A percentile compares a stretch with the other conserved stretches of the same genome.
phyloP scores from a whole-genome alignment of 306 rosid species.

The Vigna reflexopilosa region DNA sequence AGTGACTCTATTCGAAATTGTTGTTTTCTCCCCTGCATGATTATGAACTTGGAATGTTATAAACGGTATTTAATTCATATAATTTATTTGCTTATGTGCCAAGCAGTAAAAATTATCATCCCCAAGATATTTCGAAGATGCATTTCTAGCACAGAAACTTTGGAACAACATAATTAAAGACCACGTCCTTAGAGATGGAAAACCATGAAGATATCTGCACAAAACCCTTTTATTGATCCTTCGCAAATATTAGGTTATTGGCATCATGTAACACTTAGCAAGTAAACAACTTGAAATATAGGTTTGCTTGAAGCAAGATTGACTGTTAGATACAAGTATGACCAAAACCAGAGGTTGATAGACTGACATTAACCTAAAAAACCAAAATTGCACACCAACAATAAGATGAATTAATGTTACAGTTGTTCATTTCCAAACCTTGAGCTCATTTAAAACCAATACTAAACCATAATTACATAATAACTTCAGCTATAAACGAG shows the following conservation, averaged over 20 bases:
- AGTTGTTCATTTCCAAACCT: background rate
- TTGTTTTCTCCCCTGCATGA: conserved; percentile 81
- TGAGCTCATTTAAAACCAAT: conserved; percentile 26
- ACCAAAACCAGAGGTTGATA: conserved; percentile 3
- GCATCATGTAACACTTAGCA: conserved; percentile 13
- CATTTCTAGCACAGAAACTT: conserved; percentile 11
- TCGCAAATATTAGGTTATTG: conserved; percentile 4
- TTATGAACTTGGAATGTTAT: conserved; percentile 37
- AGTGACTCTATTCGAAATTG: conserved; percentile 80
- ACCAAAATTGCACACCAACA: conserved; percentile 1
- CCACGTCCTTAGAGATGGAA: background rate
- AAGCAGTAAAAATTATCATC: conserved; percentile 19
- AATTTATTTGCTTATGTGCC: conserved; percentile 7
- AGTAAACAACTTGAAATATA: background rate
- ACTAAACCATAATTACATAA: conserved; percentile 12
- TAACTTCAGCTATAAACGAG: background rate
- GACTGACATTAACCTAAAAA: conserved; percentile 1
- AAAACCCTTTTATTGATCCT: conserved; percentile 24
- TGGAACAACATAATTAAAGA: conserved; percentile 14
- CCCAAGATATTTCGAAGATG: conserved; percentile 30
- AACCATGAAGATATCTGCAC: conserved; percentile 28
- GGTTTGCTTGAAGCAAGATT: conserved; percentile 1
- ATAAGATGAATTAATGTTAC: background rate
- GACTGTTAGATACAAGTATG: background rate
- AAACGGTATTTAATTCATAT: conserved; percentile 2